Evolutionary conservation across 768 basidiomycete genomes (phyloP), one percentile per base, ranked within the genome.

Genomic region (Psilocybe sp.): DNA sequence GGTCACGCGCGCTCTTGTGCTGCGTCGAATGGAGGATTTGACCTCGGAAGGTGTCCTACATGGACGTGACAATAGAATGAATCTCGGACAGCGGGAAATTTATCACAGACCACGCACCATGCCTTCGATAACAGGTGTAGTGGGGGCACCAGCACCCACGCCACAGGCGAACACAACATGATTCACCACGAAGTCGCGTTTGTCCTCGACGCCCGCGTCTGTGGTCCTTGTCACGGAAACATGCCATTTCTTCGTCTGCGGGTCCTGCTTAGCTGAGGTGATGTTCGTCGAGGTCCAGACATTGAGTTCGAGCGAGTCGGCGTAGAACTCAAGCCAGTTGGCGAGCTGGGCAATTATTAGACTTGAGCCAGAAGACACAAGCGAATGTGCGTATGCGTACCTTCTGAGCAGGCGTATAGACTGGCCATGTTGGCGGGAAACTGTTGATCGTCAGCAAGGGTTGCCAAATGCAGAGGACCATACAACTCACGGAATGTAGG

Each of bases 301-400:
- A 49, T 84, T 78, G 36, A 88, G 62, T 48, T 87, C 85, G 32
- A 85, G 69, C 3, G 72, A 60, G 4, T 78, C 69, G 0, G 79
- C 83, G 52, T 87, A 88, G 4, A 66, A 68, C 59, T 87, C 85
- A 13, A 87, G 65, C 80, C 82, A 87, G 53, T 81, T 79, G 1
- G 78, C 85, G n/a, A 87, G 71, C 79, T 82, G 44, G 5, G 19
- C 15, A 23, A 12, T 12, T 16, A 11, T 33, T 13, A 23, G 18
- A 23, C 15, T 1, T 32, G 20, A 20, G 20, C 10, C 12, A 13
- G 20, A 33, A 8, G 14, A 31, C 5, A 28, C 41, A 28, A 10
- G n/a, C 33, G 0, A 42, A 8, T 19, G 18, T 36, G 7, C 11
- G 9, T 8, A 7, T 31, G 32, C 51, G 20, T 40, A 76, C 76